Evolutionary conservation across 805 yeast species (phyloP), one percentile per base, ranked within the genome.

Genomic region (Lipomyces kockii): DNA sequence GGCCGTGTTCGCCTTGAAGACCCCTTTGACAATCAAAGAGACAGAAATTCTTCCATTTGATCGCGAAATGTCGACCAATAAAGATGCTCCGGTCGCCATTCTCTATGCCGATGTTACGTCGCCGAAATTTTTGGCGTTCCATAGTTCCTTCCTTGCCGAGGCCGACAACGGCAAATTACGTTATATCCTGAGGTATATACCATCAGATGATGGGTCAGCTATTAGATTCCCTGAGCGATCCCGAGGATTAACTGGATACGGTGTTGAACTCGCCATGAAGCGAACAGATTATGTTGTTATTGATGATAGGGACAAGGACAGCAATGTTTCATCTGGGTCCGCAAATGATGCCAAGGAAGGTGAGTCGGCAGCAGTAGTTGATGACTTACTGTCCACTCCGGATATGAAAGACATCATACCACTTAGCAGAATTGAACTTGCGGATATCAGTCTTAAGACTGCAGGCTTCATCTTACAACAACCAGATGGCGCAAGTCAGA

Each of bases 1-100:
- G 64, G 97, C 89, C 65, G 83, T 92, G 0, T 95, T 86, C 76
- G 97, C 97, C 2, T 81, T 95, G 65, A 88, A 89, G 76, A 85
- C 91, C 3, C 72, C 75, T 3, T 56, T 72, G 25, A 61, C 64
- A 11, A 66, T 67, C 3, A 60, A 67, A 3, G 61, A 73, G 12
- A 75, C 77, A 17, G 69, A 62, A 6, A 59, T 76, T n/a, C 65
- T 74, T 22, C 76, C 86, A 0, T 83, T 85, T 68, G 98, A 94
- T 74, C 81, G 92, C 65, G 79, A 89, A 0, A 81, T 91, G 59
- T 96, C 96, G 0, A 22, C 25, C 5, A 75, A 74, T 3, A 62
- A 75, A 9, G 58, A 70, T 5, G 74, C 78, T 1, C 94, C 95
- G 0, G 64, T 87, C 53, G 80, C 89, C 20, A 76, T 87, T 0